Percentiles rank a stretch among this genome's conserved stretches.
Evolutionary conservation across 169 alveolate species (phyloP).

Genomic region (Theileria orientalis): DNA sequence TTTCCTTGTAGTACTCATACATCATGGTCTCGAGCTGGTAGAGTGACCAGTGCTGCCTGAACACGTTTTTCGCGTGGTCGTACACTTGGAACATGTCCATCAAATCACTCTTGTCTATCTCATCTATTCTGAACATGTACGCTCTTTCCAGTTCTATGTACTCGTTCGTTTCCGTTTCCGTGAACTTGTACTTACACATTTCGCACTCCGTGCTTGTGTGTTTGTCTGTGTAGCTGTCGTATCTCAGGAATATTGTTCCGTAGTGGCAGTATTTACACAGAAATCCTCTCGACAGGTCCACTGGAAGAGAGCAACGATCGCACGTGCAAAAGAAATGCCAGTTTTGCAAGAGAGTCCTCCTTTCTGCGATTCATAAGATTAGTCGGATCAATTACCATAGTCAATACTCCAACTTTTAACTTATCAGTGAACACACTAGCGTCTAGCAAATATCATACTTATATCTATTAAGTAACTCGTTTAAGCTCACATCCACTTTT

Average conservation of each 20-base stretch:
- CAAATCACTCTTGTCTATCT: constrained; percentile 37
- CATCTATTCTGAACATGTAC: constrained; percentile 32
- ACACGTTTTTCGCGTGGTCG: constrained; percentile 69
- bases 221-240: background rate
- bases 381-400: too few relatives aligned
- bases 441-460: background rate
- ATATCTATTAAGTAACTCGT: background rate
- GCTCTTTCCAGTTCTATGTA: constrained; percentile 58
- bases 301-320: constrained; percentile 71
- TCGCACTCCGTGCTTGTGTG: constrained; percentile 26
- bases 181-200: constrained; percentile 28
- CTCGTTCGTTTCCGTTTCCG: constrained; percentile 20
- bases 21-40: constrained; percentile 64
- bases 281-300: constrained; percentile 77
- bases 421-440: background rate
- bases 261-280: constrained; percentile 76
- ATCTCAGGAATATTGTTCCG: constrained; percentile 40
- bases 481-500: background rate
- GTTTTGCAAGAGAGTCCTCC: constrained; percentile 77
- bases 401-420: too few relatives aligned
- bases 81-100: constrained; percentile 53
- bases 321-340: constrained; percentile 83
- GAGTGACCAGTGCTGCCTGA: constrained; percentile 75
- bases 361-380: too few relatives aligned
- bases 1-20: constrained; percentile 50